Evolutionary conservation across 106 monocot genomes (phyloP).

Genomic region (Triglochin maritima): DNA sequence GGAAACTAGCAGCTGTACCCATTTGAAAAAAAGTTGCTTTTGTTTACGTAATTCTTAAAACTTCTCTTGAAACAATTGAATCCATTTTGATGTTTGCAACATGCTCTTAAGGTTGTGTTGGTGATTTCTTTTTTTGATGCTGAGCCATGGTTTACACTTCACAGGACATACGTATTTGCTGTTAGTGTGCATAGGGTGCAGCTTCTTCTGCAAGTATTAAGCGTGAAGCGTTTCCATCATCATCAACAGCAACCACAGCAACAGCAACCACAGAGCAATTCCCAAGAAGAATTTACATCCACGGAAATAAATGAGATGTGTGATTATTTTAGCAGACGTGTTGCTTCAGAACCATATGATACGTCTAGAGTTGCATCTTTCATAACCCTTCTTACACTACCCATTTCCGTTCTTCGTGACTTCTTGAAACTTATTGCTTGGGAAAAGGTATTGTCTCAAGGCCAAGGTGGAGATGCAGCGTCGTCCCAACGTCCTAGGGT

Average conservation of each 20-base stretch:
- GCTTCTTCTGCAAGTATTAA: conserved; percentile 88
- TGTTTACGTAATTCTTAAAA: too few relatives aligned
- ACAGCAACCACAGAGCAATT: conserved; percentile 55
- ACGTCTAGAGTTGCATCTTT: conserved; percentile 97
- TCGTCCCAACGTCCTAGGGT: conserved; percentile 68
- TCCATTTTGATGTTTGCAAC: neutral
- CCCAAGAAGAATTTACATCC: conserved; percentile 73
- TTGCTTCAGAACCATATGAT: conserved; percentile 95
- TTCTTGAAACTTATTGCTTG: conserved; percentile 87
- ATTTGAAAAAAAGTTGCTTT: too few relatives aligned
- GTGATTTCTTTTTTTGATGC: neutral
- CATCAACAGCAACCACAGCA: conserved; percentile 63
- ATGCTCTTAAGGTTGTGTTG: neutral
- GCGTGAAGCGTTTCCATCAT: conserved; percentile 82
- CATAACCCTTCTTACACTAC: conserved; percentile 90
- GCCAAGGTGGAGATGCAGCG: conserved; percentile 59
- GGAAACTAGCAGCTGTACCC: too few relatives aligned
- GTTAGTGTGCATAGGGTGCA: conserved; percentile 96
- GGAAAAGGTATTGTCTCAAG: conserved; percentile 78
- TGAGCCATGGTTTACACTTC: neutral
- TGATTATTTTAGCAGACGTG: conserved; percentile 92
- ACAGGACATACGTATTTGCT: conserved; percentile 91
- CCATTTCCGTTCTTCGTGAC: conserved; percentile 72
- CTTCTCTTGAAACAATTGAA: neutral
- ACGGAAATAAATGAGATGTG: conserved; percentile 85